A percentile compares a stretch with the other conserved stretches of the same genome.
phyloP scores from a whole-genome alignment of 1,139 yeast genomes.

The Scheffersomyces segobiensis region DNA sequence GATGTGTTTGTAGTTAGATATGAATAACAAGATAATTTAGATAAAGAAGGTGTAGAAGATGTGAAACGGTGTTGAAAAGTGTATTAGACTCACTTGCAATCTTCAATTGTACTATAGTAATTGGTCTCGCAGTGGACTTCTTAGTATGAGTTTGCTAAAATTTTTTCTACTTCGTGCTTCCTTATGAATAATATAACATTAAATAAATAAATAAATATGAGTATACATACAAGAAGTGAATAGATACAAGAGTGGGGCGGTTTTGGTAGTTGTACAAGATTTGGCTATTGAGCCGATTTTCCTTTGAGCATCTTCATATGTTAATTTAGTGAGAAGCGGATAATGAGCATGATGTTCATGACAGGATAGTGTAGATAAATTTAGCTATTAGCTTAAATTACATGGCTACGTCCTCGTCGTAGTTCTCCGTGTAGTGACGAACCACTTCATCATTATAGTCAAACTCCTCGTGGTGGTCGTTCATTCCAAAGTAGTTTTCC shows the following conservation, averaged over 20 bases:
- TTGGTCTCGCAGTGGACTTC: too few relatives aligned
- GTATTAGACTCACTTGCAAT: background rate
- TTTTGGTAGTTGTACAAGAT: background rate
- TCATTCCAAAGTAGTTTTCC: constrained; percentile 42
- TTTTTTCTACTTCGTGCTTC: background rate
- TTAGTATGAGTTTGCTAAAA: too few relatives aligned
- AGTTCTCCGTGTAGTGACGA: background rate
- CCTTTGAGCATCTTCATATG: background rate
- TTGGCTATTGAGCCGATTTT: background rate
- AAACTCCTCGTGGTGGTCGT: constrained; percentile 8
- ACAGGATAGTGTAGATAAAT: background rate
- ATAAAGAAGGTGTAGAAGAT: background rate
- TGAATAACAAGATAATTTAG: background rate
- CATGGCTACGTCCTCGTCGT: constrained; percentile 1
- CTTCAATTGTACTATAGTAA: background rate
- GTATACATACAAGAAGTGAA: background rate
- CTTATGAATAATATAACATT: background rate
- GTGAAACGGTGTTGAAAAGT: background rate
- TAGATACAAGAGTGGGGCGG: background rate
- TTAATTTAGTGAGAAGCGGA: background rate
- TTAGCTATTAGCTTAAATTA: background rate
- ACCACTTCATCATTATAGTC: constrained; percentile 5
- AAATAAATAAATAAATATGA: background rate
- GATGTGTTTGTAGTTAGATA: background rate
- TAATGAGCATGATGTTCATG: background rate